Base-by-base conservation (phyloP, 2,329 filamentous ascomycete genomes). In the Xylaria sp. region DNA sequence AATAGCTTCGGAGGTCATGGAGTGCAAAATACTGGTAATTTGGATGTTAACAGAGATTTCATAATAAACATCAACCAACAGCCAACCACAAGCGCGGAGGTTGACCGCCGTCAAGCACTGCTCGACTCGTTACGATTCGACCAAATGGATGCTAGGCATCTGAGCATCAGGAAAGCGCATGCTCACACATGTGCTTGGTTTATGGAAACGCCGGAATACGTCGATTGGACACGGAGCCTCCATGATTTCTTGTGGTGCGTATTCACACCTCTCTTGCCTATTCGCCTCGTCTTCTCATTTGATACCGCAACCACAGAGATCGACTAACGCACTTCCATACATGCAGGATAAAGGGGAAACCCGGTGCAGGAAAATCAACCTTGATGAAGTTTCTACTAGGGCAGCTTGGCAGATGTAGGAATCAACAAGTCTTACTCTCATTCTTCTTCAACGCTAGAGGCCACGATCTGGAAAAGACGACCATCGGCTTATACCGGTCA, bases 391-490 rank as follows among this genome's bases (percentile, higher is more conserved):
- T 78, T 46, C 66, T 72, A 1, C 23, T 57, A 8, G 28, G 1
- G 6, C 23, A 49, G 10, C 64, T 67, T 51, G n/a, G 31, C 18
- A 48, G 39, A 10, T 72, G 75, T 73, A 73, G 51, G 66, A 67
- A 48, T 5, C 20, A 13, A 20, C 48, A 58, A 23, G 15, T 36
- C 48, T 60, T 62, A 25, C 64, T 78, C 8, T 77, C 75, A 0
- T 86, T 85, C 74, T 86, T 86, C 78, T 86, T 86, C 79, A 83
- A 86, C 63, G 84, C 84, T 0, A 75, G 83, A 62, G 84, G 84
- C 0, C 73, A 78, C 0, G 48, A 76, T 2, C 73, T 85, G 7
- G 84, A 89, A 59, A 86, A 79, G 64, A 81, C 84, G 0, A 79
- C 80, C 0, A 23, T 75, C 0, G 86, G 87, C 0, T 80, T 89